Base-by-base conservation (phyloP, 192 early-diverging fungal genomes). In the Backusella tuberculispora region DNA sequence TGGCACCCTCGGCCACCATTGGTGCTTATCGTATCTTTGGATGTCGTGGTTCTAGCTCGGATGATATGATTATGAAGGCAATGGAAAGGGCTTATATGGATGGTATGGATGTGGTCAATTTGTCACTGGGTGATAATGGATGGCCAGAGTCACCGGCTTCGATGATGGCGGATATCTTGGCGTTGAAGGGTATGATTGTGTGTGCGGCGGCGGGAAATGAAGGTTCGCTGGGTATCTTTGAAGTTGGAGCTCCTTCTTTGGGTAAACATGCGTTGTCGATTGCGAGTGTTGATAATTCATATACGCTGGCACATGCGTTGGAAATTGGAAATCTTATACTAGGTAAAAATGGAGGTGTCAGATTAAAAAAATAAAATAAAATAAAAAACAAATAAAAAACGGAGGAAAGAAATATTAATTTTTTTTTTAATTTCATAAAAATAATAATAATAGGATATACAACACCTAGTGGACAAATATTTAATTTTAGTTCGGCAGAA, bases 181-280 rank as follows among this genome's bases (percentile, higher is more conserved):
- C 81, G 12, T 64, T 77, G 6, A 34, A 76, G 9, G 92, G 92
- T n/a, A 77, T 89, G 38, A 73, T 90, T 42, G 86, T 95, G 6
- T 82, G 88, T 56, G 83, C 90, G 15, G 85, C 94, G 9, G 83
- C 83, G 34, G 96, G 96, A 7, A 97, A 97, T 84, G 85, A 90
- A 40, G 95, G 95, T 29, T 40, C 68, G 14, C 73, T 76, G 29
- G 92, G 92, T 1, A 40, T 91, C 0, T 88, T 81, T 66, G 85
- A 86, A 38, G 81, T 83, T 0, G 75, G 82, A 15, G 73, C 84
- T 1, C 90, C 90, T 2, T 84, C 85, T 0, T 68, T 86, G 14
- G 84, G 85, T 0, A 69, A 63, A 29, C 76, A 87, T 48, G 89
- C 86, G 19, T 75, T 93, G 3, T 82, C 83, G 10, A 88, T 94